Percentiles rank a stretch among this genome's conserved stretches.
Conservation (phyloP, 805 yeast genomes). For the Saccharomycopsis fodiens region DNA sequence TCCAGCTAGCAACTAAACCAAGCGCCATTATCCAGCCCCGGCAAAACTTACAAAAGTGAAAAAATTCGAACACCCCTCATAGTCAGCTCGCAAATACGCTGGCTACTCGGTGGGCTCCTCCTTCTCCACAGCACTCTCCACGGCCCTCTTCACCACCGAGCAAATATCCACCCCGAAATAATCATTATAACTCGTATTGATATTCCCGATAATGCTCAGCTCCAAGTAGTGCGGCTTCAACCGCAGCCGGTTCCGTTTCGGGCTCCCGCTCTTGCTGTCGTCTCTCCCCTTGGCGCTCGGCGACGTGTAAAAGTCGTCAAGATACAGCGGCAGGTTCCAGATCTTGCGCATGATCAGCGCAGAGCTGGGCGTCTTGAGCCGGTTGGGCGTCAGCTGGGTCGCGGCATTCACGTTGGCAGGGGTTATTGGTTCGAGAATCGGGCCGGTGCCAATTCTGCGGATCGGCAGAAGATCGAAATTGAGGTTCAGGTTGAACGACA, state of each 20-base stretch:
- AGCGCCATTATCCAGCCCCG: no score
- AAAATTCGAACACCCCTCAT: no score
- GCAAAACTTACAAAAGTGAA: no score
- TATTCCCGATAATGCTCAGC: conserved; percentile 19
- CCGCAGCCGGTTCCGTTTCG: conserved; percentile 19
- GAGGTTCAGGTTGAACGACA: conserved; percentile 59
- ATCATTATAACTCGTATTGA: conserved; percentile 32
- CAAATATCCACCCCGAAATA: conserved; percentile 53
- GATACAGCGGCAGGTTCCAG: conserved; percentile 60
- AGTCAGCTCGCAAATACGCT: no score
- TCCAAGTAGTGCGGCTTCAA: conserved; percentile 11
- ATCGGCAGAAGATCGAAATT: conserved; percentile 59
- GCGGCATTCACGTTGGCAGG: conserved; percentile 28
- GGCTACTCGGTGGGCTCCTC: not conserved
- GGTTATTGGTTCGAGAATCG: conserved; percentile 39
- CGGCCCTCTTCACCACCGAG: conserved; percentile 41
- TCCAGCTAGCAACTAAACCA: no score
- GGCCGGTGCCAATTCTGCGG: conserved; percentile 52
- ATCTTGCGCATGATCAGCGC: conserved; percentile 40
- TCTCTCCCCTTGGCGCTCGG: conserved; percentile 26
- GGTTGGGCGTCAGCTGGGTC: conserved; percentile 17
- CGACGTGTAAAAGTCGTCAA: conserved; percentile 60
- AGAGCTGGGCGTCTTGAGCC: conserved; percentile 29
- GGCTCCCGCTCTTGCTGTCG: conserved; percentile 6
- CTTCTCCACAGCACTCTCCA: conserved; percentile 25